Conservation (phyloP, 352 stramenopile species). For the Globisporangium echinulatum region DNA sequence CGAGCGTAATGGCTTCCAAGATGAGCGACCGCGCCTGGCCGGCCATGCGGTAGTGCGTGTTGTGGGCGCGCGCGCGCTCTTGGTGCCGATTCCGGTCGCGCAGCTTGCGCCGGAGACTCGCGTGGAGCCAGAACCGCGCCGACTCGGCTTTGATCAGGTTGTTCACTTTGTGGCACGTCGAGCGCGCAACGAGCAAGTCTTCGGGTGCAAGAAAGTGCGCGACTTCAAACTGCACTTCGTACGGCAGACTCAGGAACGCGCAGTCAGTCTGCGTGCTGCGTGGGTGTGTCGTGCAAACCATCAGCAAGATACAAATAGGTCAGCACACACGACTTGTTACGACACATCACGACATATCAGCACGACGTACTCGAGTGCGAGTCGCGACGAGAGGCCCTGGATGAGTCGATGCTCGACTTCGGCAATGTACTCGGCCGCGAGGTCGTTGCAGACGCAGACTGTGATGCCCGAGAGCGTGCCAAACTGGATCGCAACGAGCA, state of each 20-base stretch:
- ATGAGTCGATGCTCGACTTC: slow-evolving; percentile 58
- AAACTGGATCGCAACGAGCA: slow-evolving; percentile 71
- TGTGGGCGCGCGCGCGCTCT: slow-evolving; percentile 45
- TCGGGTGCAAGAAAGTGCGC: slow-evolving; percentile 68
- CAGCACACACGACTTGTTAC: slow-evolving; percentile 3
- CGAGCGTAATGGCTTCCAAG: slow-evolving; percentile 68
- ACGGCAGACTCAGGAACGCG: slow-evolving; percentile 62
- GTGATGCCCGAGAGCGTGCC: slow-evolving; percentile 66
- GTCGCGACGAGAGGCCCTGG: slow-evolving; percentile 32
- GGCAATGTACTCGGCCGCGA: slow-evolving; percentile 59
- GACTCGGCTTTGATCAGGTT: slow-evolving; percentile 80
- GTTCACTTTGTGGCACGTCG: slow-evolving; percentile 79
- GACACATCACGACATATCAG: background rate
- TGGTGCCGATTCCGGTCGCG: slow-evolving; percentile 37
- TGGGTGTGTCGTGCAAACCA: too few relatives aligned
- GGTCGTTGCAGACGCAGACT: slow-evolving; percentile 60
- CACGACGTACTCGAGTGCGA: slow-evolving; percentile 34
- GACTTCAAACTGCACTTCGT: slow-evolving; percentile 78
- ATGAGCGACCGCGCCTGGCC: slow-evolving; percentile 63
- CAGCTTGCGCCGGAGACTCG: slow-evolving; percentile 66
- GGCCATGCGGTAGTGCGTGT: slow-evolving; percentile 36
- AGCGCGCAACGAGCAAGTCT: slow-evolving; percentile 65
- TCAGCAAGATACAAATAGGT: background rate
- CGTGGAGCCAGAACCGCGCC: slow-evolving; percentile 77
- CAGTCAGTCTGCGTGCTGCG: slow-evolving; percentile 56